Conservation (phyloP, 75 land plant genomes). For the Selaginella moellendorffii region DNA sequence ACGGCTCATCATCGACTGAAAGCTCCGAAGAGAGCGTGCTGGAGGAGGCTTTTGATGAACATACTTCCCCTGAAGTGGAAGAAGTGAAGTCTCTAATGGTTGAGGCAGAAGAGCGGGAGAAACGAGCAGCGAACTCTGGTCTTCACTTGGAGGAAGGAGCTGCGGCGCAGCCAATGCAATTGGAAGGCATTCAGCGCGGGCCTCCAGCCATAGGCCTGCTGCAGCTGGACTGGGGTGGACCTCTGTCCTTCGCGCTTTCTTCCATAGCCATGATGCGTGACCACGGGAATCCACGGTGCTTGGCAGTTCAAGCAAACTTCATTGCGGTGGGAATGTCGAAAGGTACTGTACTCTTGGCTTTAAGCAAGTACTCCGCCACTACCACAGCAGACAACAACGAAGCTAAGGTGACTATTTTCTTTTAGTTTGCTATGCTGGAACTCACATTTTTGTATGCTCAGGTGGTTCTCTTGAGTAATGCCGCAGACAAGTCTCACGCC, state of each 20-base stretch:
- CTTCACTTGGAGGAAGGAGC: slow-evolving; percentile 85
- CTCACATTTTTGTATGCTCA: neutral
- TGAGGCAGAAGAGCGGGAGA: slow-evolving; percentile 81
- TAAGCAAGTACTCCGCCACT: slow-evolving; percentile 62
- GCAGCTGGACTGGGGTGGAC: slow-evolving; percentile 42
- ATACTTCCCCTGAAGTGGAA: slow-evolving; percentile 3
- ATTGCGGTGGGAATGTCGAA: slow-evolving; percentile 85
- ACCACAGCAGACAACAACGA: slow-evolving; percentile 53
- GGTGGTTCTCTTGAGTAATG: neutral
- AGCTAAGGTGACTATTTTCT: slow-evolving; percentile 37
- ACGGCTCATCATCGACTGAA: neutral
- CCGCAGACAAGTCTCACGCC: slow-evolving; percentile 33
- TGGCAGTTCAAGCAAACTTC: slow-evolving; percentile 62
- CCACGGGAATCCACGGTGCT: slow-evolving; percentile 63
- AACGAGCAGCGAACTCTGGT: slow-evolving; percentile 65
- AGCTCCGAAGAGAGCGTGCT: neutral
- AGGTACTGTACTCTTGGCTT: slow-evolving; percentile 52
- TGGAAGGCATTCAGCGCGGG: slow-evolving; percentile 73
- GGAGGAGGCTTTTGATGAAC: slow-evolving; percentile 3
- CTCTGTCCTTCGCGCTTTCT: slow-evolving; percentile 43
- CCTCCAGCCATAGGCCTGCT: slow-evolving; percentile 80
- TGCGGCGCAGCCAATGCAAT: slow-evolving; percentile 88
- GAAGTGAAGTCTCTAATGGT: slow-evolving; percentile 44
- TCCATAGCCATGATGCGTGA: slow-evolving; percentile 59
- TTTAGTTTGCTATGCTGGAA: neutral